Conservation (phyloP, 306 rosid genomes). For the Cercis canadensis region DNA sequence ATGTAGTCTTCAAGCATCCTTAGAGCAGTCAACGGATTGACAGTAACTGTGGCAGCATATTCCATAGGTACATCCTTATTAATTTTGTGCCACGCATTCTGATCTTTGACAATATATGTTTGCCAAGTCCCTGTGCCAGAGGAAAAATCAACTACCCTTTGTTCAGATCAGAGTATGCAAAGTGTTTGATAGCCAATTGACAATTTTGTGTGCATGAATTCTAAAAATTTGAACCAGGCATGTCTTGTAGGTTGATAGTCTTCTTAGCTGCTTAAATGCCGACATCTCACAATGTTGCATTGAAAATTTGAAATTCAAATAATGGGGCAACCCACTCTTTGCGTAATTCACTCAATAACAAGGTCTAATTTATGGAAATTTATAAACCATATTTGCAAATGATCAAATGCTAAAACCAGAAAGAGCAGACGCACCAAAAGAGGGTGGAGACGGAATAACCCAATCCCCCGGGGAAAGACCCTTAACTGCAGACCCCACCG, state of each 20-base stretch:
- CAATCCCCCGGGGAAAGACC: conserved; percentile 74
- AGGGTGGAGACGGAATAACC: conserved; percentile 94
- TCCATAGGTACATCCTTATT: conserved; percentile 74
- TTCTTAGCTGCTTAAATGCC: background rate
- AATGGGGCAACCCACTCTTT: background rate
- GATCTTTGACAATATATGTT: conserved; percentile 79
- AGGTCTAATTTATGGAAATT: background rate
- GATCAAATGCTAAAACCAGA: background rate
- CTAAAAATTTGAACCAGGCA: background rate
- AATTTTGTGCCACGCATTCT: conserved; percentile 78
- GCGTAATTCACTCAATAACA: background rate
- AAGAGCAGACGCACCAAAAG: conserved; percentile 58
- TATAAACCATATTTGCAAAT: background rate
- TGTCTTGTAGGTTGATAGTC: conserved; percentile 2
- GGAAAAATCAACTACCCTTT: background rate
- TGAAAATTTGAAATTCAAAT: background rate
- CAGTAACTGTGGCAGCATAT: conserved; percentile 87
- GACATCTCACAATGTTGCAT: background rate
- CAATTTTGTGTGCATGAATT: background rate
- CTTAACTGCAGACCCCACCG: conserved; percentile 68
- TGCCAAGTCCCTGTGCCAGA: conserved; percentile 85
- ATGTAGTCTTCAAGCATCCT: conserved; percentile 83
- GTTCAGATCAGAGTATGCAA: conserved; percentile 8
- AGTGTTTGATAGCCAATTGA: too few species aligned
- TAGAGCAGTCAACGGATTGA: conserved; percentile 89